Base-by-base conservation (phyloP, 176 grass and related monocot genomes). In the Thalia dealbata region DNA sequence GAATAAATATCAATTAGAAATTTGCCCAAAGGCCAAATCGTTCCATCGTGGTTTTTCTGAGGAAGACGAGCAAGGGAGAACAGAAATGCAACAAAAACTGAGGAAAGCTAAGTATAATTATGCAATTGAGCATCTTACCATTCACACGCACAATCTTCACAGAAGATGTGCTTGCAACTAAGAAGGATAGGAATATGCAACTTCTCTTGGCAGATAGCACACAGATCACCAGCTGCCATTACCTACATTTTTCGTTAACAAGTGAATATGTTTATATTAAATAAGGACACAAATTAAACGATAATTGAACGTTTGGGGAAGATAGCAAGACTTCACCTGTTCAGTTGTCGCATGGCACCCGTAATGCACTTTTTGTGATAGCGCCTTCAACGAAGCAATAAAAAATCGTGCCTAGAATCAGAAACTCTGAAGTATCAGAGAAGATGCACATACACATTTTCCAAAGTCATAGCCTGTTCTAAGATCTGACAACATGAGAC, bases 101-200 rank as follows among this genome's bases (percentile, higher is more conserved):
- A 68, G 35, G 43, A 22, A 68, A n/a, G n/a, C n/a, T n/a, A n/a
- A n/a, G n/a, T n/a, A n/a, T 44, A 9, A 43, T 43, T 1, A 11
- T 22, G n/a, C 10, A n/a, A 11, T 24, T 61, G 38, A 15, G 19
- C 2, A 44, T 9, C 19, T 83, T 96, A 96, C 92, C 92, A 96
- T 85, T 96, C 92, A 44, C 84, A 91, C 52, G 91, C 92, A 70
- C 92, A 91, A 41, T 96, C 92, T 74, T 91, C 92, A 64, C 92
- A 96, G 69, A 96, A 96, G 59, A 96, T 96, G 74, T 96, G 92
- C 83, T 96, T 91, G 87, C 92, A 96, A 56, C 92, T 79, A 81
- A 96, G 84, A 50, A 96, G 86, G 75, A 96, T 83, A 76, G 92
- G 89, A 70, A 83, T 72, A 75, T 89, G 84, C 82, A 96, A 91